Evolutionary conservation across 306 rosid species (phyloP).

Genomic region (Cucumis hystrix): DNA sequence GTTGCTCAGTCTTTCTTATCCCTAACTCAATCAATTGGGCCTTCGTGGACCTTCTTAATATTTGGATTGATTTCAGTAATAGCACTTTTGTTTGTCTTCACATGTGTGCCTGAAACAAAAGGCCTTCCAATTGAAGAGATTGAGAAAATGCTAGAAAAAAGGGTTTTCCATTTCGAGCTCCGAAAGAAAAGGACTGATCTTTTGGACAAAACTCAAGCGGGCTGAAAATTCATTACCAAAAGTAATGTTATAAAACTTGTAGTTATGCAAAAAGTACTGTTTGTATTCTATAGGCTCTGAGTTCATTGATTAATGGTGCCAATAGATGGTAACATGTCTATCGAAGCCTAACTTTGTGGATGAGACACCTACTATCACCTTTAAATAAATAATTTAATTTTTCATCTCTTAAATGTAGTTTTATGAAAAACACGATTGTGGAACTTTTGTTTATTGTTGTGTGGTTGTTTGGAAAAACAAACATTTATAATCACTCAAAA

Average conservation of each 20-base stretch:
- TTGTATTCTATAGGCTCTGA: not conserved
- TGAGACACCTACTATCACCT: not conserved
- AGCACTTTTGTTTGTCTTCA: slow-evolving; percentile 41
- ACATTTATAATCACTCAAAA: too few relatives aligned
- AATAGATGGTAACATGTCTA: not conserved
- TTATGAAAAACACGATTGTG: too few relatives aligned
- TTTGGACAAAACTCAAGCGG: not conserved
- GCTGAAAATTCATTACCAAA: not conserved
- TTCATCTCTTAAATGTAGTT: too few relatives aligned
- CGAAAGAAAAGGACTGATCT: slow-evolving; percentile 16
- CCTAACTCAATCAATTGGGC: too few relatives aligned
- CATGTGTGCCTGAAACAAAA: slow-evolving; percentile 52
- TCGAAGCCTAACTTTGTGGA: not conserved
- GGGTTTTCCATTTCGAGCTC: slow-evolving; percentile 29
- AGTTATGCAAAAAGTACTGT: not conserved
- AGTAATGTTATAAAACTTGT: not conserved
- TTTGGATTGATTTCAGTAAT: slow-evolving; percentile 47
- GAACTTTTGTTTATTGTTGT: too few relatives aligned
- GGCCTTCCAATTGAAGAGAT: slow-evolving; percentile 60
- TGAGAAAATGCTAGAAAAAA: slow-evolving; percentile 41
- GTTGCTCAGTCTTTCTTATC: too few relatives aligned
- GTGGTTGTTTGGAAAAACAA: too few relatives aligned
- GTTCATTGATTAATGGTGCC: not conserved
- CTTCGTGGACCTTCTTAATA: too few relatives aligned
- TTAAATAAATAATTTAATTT: too few relatives aligned